Conservation (phyloP, 1,284 basidiomycete species). For the Ustilago esculenta region DNA sequence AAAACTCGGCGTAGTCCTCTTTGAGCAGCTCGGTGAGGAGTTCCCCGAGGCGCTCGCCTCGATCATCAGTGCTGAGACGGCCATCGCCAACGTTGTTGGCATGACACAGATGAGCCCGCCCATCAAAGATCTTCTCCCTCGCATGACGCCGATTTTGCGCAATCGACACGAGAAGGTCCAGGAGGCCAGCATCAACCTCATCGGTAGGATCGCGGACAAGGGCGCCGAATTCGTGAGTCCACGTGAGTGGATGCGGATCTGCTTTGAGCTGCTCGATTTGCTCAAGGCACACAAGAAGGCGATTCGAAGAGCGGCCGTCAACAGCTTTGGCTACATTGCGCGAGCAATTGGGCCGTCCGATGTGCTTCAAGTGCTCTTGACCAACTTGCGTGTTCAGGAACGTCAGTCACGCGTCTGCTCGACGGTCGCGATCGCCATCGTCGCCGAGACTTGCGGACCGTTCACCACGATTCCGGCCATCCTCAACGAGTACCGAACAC, state of each 20-base stretch:
- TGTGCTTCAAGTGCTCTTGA: conserved; percentile 92
- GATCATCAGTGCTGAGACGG: conserved; percentile 97
- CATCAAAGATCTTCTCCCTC: conserved; percentile 95
- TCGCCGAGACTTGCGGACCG: conserved; percentile 92
- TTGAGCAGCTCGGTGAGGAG: conserved; percentile 98
- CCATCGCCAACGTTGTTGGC: conserved; percentile 98
- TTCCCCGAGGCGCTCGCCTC: conserved; percentile 96
- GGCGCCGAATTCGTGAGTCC: conserved; percentile 98
- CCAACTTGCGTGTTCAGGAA: conserved; percentile 97
- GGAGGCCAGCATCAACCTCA: conserved; percentile 98
- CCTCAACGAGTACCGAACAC: conserved; percentile 95
- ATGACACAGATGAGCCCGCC: conserved; percentile 99
- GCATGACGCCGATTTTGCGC: conserved; percentile 98
- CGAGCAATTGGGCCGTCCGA: conserved; percentile 99
- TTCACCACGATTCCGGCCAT: conserved; percentile 99
- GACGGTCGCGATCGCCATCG: conserved; percentile 87
- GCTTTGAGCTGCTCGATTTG: conserved; percentile 95
- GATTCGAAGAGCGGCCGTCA: conserved; percentile 96
- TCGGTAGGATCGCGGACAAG: conserved; percentile 98
- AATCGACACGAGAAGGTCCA: conserved; percentile 99
- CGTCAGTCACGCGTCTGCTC: conserved; percentile 98
- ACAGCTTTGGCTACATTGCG: conserved; percentile 99
- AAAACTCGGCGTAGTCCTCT: conserved; percentile 95
- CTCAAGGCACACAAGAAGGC: conserved; percentile 99
- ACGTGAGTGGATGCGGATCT: conserved; percentile 99